phyloP scores from a whole-genome alignment of 2,329 filamentous ascomycete species.

The Fusarium sp. region DNA sequence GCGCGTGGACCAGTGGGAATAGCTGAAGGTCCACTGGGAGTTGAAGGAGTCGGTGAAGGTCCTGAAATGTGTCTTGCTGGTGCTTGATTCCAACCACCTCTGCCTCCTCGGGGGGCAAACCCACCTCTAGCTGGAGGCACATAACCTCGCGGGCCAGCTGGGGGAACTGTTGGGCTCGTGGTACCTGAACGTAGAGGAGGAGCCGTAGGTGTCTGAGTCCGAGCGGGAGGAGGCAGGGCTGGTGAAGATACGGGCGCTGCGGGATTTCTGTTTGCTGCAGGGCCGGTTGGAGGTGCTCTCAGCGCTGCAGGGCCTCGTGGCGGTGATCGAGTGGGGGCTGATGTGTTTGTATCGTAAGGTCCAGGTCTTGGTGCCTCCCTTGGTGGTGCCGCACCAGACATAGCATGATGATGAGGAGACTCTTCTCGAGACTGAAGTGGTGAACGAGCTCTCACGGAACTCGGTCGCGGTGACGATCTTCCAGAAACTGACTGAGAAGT shows the following conservation, averaged over 20 bases:
- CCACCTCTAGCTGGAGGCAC: conserved; percentile 56
- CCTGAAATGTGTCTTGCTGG: conserved; percentile 48
- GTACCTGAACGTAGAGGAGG: conserved; percentile 51
- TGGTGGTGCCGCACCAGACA: conserved; percentile 34
- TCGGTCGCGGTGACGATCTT: conserved; percentile 63
- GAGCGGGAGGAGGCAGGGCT: conserved; percentile 46
- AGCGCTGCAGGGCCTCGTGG: conserved; percentile 66
- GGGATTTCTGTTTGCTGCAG: conserved; percentile 52
- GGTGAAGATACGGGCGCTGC: conserved; percentile 50
- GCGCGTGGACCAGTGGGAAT: conserved; percentile 62
- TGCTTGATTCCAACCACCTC: conserved; percentile 56
- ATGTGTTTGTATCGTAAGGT: conserved; percentile 43
- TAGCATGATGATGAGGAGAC: conserved; percentile 46
- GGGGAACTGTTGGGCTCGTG: conserved; percentile 60
- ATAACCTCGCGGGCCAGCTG: conserved; percentile 65
- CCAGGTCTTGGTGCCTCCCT: conserved; percentile 45
- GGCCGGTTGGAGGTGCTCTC: conserved; percentile 60
- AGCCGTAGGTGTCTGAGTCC: conserved; percentile 48
- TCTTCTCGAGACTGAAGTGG: conserved; percentile 54
- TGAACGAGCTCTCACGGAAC: conserved; percentile 59
- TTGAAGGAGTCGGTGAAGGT: conserved; percentile 52
- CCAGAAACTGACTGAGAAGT: conserved; percentile 62
- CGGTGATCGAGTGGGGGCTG: conserved; percentile 55
- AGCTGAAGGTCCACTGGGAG: conserved; percentile 50
- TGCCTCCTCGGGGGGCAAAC: conserved; percentile 56